A percentile compares a stretch with the other conserved stretches of the same genome.
phyloP scores from a whole-genome alignment of 2,329 filamentous ascomycete genomes.

The Colletotrichum navitas region DNA sequence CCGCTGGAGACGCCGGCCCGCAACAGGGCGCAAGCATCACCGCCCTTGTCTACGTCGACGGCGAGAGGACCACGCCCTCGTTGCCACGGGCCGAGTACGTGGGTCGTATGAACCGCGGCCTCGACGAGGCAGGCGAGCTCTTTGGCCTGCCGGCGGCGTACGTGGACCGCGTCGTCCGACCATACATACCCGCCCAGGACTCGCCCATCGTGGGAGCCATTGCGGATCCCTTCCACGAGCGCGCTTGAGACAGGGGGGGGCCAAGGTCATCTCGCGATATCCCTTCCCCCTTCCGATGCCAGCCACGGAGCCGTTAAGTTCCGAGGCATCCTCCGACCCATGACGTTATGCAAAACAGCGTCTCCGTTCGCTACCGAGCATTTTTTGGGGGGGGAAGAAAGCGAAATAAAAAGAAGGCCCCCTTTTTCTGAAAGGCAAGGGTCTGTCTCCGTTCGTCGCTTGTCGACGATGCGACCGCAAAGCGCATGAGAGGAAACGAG shows the following conservation, averaged over 20 bases:
- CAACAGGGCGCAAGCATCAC: background rate
- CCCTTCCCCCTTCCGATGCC: background rate
- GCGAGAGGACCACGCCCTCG: conserved; percentile 53
- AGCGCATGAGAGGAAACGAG: conserved; percentile 6
- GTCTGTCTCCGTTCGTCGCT: background rate
- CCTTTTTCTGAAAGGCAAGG: background rate
- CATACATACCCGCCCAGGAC: conserved; percentile 49
- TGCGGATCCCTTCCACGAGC: background rate
- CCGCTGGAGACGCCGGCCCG: background rate
- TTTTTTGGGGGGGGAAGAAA: background rate
- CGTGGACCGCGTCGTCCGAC: conserved; percentile 66
- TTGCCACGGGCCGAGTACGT: conserved; percentile 69
- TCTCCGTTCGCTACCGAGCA: background rate
- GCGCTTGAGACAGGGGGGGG: background rate
- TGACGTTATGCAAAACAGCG: background rate
- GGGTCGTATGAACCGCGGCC: conserved; percentile 72
- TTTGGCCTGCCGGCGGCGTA: conserved; percentile 68
- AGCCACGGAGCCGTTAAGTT: background rate
- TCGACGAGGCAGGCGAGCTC: conserved; percentile 67
- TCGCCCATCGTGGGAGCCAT: background rate
- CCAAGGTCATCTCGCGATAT: background rate
- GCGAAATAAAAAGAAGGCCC: background rate
- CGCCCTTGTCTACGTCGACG: conserved; percentile 73
- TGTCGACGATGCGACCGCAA: background rate
- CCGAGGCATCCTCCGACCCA: background rate